Evolutionary conservation across 2,329 filamentous ascomycete genomes (phyloP).

Genomic region (Fusarium brevicatenulatum): DNA sequence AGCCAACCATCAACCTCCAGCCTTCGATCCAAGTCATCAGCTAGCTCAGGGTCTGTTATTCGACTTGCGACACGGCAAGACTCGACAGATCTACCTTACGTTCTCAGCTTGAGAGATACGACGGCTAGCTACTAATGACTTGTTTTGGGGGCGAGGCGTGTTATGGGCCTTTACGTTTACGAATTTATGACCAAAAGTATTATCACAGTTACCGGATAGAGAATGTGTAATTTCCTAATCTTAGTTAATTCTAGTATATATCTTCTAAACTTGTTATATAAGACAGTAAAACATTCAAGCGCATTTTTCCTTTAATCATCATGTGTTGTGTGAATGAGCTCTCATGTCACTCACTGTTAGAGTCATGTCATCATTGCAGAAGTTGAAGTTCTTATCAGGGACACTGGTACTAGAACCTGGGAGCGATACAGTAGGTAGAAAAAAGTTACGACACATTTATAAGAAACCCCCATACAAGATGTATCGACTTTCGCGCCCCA

Average conservation of each 20-base stretch:
- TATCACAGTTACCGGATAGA: conserved; percentile 15
- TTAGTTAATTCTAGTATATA: conserved; percentile 32
- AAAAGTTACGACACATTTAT: too few relatives aligned
- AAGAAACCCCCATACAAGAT: too few relatives aligned
- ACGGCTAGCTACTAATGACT: conserved; percentile 40
- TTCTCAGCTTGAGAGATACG: conserved; percentile 50
- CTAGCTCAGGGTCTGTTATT: conserved; percentile 58
- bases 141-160: conserved; percentile 1
- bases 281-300: background rate
- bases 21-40: conserved; percentile 51
- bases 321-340: background rate
- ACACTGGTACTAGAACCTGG: background rate
- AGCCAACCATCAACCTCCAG: conserved; percentile 54
- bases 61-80: conserved; percentile 56
- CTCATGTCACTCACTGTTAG: background rate
- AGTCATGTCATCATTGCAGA: background rate
- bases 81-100: conserved; percentile 49
- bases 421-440: too few relatives aligned
- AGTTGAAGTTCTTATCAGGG: background rate
- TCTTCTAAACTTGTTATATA: background rate
- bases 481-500: background rate
- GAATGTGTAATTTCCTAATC: conserved; percentile 35
- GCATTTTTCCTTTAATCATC: background rate
- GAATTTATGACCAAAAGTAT: conserved; percentile 40
- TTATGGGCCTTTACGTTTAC: conserved; percentile 30